A percentile compares a stretch with the other conserved stretches of the same genome.
Conservation (phyloP, 129 eudicot genomes). For the Centella asiatica region DNA sequence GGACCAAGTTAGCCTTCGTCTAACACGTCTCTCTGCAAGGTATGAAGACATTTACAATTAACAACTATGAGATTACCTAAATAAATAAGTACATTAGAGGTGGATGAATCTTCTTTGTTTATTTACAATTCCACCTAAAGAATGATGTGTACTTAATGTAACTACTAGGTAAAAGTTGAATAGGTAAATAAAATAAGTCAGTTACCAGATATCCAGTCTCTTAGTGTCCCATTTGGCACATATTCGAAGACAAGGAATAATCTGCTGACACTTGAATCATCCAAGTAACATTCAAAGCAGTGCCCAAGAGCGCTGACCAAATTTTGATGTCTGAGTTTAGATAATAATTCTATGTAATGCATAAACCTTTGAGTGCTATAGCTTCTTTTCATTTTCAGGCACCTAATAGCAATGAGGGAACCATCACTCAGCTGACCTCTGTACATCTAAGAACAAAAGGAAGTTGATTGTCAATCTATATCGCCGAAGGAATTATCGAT, state of each 20-base stretch:
- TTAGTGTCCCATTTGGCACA: conserved; percentile 50
- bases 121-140: neutral
- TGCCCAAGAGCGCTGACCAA: conserved; percentile 66
- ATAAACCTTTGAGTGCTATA: conserved; percentile 32
- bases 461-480: neutral
- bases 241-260: conserved; percentile 44
- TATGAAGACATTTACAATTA: neutral
- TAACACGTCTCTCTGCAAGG: conserved; percentile 27
- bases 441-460: conserved; percentile 36
- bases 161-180: neutral
- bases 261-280: conserved; percentile 36
- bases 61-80: too few species aligned
- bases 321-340: conserved; percentile 53
- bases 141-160: neutral
- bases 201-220: conserved; percentile 46
- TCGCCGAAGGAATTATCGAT: neutral
- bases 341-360: conserved; percentile 42
- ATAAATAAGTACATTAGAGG: too few species aligned
- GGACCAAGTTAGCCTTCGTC: conserved; percentile 45
- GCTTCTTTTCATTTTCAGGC: conserved; percentile 44
- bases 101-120: neutral
- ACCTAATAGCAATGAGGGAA: conserved; percentile 42
- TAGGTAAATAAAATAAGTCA: neutral
- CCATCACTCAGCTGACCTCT: conserved; percentile 61
- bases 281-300: conserved; percentile 47